Evolutionary conservation across 352 stramenopile species (phyloP), one percentile per base, ranked within the genome.

Genomic region (Phytophthora europaea): DNA sequence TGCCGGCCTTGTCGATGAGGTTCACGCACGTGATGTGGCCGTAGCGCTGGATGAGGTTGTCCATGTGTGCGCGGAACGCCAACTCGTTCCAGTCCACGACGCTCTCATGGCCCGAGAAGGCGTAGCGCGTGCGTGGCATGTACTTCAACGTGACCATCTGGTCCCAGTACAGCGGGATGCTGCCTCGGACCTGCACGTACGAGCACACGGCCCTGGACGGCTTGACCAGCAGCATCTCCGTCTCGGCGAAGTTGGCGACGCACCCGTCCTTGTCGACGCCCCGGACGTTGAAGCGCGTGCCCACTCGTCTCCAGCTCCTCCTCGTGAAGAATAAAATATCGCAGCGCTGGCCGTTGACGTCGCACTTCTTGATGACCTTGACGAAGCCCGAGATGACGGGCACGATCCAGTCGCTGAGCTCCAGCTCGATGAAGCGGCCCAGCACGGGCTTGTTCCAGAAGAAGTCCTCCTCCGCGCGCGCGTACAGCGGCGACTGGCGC

Each of bases 221-320:
- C 54, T 70, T 67, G 84, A 86, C 55, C 95, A 78, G 63, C 83
- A 89, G 61, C 87, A 98, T 96, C 76, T 99, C 97, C 5, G 94
- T 98, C 81, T 99, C 97, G 9, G 95, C 96, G 80, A 98, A 99
- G 80, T 99, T 99, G 7, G 97, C 96, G 20, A 98, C 94, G 47
- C 94, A 88, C 36, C 95, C 96, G 8, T 91, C 81, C 38, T 83
- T 87, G 81, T 99, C 95, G 8, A 97, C 85, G 48, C 97, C 97
- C 54, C 97, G 87, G 74, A 92, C 88, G 50, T 93, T 98, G 79
- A 99, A 99, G 55, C 97, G 89, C 48, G 94, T 88, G 13, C 97
- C 78, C 47, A 98, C 82, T 54, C 95, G 88, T 66, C 91, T 86
- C 60, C 78, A 91, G 31, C 88, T 93, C 8, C 91, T 76, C n/a